phyloP scores from a whole-genome alignment of 2,329 filamentous ascomycete species.

The Cytospora chrysosperma region DNA sequence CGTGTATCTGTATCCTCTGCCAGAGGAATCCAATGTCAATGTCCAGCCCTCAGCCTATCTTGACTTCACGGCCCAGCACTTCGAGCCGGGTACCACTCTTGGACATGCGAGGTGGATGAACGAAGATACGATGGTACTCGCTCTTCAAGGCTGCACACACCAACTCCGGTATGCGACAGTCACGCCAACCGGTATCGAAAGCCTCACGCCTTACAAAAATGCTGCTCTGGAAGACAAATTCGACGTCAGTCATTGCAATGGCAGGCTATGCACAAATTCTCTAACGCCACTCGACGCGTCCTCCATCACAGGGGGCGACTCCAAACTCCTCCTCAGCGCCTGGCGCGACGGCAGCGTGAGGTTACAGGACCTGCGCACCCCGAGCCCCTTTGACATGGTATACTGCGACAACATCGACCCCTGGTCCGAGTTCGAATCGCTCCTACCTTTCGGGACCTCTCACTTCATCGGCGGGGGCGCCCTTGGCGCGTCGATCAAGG shows the following conservation, averaged over 20 bases:
- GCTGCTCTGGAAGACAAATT: slow-evolving; percentile 30
- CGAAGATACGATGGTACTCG: slow-evolving; percentile 45
- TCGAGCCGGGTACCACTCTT: slow-evolving; percentile 25
- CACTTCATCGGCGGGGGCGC: slow-evolving; percentile 52
- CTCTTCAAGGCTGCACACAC: slow-evolving; percentile 41
- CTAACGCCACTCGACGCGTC: slow-evolving; percentile 44
- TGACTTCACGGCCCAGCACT: slow-evolving; percentile 24
- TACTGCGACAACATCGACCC: slow-evolving; percentile 56
- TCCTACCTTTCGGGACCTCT: slow-evolving; percentile 50
- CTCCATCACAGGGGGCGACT: slow-evolving; percentile 34
- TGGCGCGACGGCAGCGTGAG: slow-evolving; percentile 53
- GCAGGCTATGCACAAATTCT: slow-evolving; percentile 38
- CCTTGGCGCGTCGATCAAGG: slow-evolving; percentile 42
- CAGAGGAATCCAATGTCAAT: slow-evolving; percentile 16
- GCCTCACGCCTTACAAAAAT: slow-evolving; percentile 37
- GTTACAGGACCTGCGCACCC: slow-evolving; percentile 51
- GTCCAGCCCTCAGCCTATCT: slow-evolving; percentile 27
- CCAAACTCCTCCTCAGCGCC: slow-evolving; percentile 47
- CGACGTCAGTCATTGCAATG: slow-evolving; percentile 26
- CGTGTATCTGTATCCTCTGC: slow-evolving; percentile 37
- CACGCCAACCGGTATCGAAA: slow-evolving; percentile 45
- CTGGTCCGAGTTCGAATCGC: slow-evolving; percentile 43
- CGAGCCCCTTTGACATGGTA: slow-evolving; percentile 45
- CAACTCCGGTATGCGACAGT: slow-evolving; percentile 48
- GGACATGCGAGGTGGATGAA: slow-evolving; percentile 46